These are phyloP conservation scores for Emiliania huxleyi DNA, from an alignment of 78 protist genomes.

Conservation along the genomic window DNA sequence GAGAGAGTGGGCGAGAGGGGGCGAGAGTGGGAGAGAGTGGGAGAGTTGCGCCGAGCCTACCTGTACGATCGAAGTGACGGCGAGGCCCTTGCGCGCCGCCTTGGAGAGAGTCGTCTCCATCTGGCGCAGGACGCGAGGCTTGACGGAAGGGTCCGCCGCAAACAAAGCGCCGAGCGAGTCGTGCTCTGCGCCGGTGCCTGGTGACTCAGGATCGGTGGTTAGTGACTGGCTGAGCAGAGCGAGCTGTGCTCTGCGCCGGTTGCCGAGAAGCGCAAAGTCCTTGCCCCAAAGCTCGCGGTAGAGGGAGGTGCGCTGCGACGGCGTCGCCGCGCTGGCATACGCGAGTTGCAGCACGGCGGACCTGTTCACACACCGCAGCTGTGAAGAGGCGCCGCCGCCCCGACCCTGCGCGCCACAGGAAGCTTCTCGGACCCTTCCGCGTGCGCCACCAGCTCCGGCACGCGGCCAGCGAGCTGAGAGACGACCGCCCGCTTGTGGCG, in stretches of 20 bases:
- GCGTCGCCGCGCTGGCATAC: not conserved
- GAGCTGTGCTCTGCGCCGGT: not conserved
- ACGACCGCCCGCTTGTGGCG: not conserved
- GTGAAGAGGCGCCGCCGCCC: too few relatives aligned
- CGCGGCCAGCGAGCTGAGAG: not conserved
- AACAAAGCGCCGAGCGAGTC: not conserved
- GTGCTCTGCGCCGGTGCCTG: not conserved
- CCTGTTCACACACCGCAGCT: too few relatives aligned
- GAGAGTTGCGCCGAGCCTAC: too few relatives aligned
- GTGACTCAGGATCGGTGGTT: too few relatives aligned
- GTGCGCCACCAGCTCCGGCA: not conserved
- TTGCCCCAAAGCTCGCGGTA: conserved; percentile 14
- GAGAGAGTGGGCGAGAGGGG: too few relatives aligned
- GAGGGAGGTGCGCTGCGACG: not conserved
- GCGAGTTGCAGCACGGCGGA: not conserved
- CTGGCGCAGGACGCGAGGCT: not conserved
- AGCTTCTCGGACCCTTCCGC: conserved; percentile 24
- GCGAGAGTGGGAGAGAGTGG: too few relatives aligned
- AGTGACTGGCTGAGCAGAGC: too few relatives aligned
- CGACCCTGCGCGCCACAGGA: too few relatives aligned
- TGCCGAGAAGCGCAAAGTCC: not conserved
- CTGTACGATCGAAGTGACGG: not conserved
- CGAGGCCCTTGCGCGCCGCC: conserved; percentile 15
- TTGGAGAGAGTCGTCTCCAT: not conserved
- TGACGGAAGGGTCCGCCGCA: not conserved